A percentile compares a stretch with the other conserved stretches of the same genome.
Conservation (phyloP, 1,139 yeast genomes). For the Blastobotrys indianensis region DNA sequence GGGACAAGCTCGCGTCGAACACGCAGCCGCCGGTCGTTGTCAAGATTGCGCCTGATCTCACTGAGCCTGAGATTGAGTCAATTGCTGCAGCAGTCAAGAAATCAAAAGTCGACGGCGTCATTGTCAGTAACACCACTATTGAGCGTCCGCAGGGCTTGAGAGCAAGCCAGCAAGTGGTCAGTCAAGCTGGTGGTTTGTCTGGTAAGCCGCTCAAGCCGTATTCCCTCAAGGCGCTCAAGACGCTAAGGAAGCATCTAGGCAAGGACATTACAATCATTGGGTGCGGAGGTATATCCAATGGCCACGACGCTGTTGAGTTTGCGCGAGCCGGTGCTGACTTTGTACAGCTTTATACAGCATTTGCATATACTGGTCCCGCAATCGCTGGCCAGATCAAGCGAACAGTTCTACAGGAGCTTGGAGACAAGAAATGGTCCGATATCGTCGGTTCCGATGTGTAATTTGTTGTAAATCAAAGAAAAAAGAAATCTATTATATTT, state of each 20-base stretch:
- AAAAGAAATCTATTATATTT: background rate
- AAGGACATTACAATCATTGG: constrained; percentile 76
- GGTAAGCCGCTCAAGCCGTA: constrained; percentile 88
- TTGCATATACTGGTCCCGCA: constrained; percentile 92
- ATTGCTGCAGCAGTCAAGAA: constrained; percentile 76
- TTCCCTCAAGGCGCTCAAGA: constrained; percentile 62
- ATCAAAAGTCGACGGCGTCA: constrained; percentile 83
- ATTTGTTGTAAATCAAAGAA: too few relatives aligned
- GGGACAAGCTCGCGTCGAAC: constrained; percentile 29
- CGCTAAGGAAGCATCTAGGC: constrained; percentile 70
- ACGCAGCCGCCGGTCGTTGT: constrained; percentile 62
- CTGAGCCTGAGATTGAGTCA: constrained; percentile 72
- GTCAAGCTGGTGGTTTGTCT: constrained; percentile 81
- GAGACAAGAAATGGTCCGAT: constrained; percentile 77
- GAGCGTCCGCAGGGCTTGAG: constrained; percentile 60
- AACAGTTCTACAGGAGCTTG: constrained; percentile 62
- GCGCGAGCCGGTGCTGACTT: constrained; percentile 91
- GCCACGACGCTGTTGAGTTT: constrained; percentile 83
- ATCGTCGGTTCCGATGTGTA: constrained; percentile 4
- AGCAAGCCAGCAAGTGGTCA: constrained; percentile 41
- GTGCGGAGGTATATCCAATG: constrained; percentile 86
- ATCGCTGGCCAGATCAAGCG: constrained; percentile 71
- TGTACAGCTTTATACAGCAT: constrained; percentile 80
- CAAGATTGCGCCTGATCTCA: constrained; percentile 89
- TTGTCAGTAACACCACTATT: constrained; percentile 86